A percentile compares a stretch with the other conserved stretches of the same genome.
These are phyloP conservation scores for Citrus medica DNA, from an alignment of 345 rosid genomes.

Conservation along the genomic window DNA sequence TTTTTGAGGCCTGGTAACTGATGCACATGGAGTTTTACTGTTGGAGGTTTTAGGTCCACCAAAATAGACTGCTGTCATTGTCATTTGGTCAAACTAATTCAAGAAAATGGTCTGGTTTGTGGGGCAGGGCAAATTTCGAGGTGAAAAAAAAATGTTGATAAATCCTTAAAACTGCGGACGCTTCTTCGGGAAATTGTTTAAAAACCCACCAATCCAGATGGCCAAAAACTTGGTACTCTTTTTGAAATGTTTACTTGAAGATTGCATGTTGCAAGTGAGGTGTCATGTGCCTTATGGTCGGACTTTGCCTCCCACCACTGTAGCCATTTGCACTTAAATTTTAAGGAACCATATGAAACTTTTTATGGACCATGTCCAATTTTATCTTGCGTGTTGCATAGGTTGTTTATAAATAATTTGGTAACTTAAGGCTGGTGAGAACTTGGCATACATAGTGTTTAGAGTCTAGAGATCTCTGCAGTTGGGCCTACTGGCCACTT, in stretches of 20 bases:
- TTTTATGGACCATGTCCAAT: background rate
- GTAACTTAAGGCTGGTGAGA: background rate
- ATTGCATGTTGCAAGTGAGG: background rate
- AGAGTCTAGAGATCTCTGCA: background rate
- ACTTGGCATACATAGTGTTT: background rate
- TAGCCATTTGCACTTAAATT: background rate
- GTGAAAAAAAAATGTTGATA: background rate
- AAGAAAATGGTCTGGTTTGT: background rate
- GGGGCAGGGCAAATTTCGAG: background rate
- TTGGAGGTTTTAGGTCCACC: background rate
- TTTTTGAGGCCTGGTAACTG: too few species aligned
- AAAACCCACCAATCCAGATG: background rate
- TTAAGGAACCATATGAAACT: background rate
- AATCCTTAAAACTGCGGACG: background rate
- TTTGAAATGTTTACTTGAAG: background rate
- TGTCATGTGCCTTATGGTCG: background rate
- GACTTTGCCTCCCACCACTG: background rate
- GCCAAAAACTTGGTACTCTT: background rate
- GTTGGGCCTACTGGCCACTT: background rate
- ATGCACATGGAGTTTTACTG: background rate
- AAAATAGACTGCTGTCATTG: background rate
- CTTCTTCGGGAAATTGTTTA: background rate
- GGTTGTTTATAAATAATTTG: background rate
- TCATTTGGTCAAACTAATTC: background rate
- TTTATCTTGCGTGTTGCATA: background rate